These are phyloP conservation scores for Ophiostoma sp. DNA, from an alignment of 2,329 filamentous ascomycete species.

Conservation along the genomic window DNA sequence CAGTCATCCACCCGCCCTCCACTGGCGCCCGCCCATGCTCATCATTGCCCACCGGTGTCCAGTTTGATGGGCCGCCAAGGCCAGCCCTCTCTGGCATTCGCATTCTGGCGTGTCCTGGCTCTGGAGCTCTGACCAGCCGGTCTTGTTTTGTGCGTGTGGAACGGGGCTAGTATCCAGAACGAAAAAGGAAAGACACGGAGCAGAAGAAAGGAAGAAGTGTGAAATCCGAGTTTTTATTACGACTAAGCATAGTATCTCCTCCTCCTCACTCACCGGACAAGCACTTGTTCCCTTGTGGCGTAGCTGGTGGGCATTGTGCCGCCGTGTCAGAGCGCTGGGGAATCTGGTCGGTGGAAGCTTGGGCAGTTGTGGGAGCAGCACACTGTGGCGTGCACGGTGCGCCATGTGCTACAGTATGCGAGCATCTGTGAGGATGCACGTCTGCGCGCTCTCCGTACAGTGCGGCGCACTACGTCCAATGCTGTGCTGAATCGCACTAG, in stretches of 20 bases:
- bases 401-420: too few relatives aligned
- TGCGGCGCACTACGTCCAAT: background rate
- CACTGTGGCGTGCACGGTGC: too few relatives aligned
- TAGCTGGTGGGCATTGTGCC: background rate
- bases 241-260: too few relatives aligned
- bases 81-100: constrained; percentile 2
- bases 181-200: background rate
- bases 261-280: background rate
- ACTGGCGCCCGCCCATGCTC: background rate
- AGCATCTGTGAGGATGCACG: background rate
- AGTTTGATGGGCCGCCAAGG: constrained; percentile 9
- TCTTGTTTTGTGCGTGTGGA: constrained; percentile 1
- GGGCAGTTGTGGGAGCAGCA: too few relatives aligned
- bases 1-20: background rate
- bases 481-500: background rate
- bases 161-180: background rate
- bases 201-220: background rate
- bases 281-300: constrained; percentile 2
- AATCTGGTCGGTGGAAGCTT: background rate
- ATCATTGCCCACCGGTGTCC: background rate
- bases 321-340: background rate
- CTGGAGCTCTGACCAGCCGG: background rate
- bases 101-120: too few relatives aligned
- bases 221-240: background rate
- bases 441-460: background rate